Evolutionary conservation across 2,329 filamentous ascomycete genomes (phyloP).

Genomic region (Fusarium udum): DNA sequence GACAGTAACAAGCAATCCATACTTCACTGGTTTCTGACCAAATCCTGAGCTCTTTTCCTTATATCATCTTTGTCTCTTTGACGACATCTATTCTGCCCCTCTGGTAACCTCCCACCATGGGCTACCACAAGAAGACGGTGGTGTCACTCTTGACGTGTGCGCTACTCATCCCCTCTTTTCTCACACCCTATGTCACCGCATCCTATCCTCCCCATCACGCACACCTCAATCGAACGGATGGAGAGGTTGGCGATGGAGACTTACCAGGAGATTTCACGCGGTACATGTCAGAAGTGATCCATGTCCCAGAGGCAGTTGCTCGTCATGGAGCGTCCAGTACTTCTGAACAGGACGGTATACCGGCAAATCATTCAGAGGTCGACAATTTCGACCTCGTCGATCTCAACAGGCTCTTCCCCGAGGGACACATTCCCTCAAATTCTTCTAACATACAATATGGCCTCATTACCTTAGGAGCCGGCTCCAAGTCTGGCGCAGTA

Average conservation of each 20-base stretch:
- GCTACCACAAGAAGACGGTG: background rate
- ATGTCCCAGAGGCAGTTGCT: background rate
- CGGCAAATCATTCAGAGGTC: no score
- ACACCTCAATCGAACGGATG: background rate
- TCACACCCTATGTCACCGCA: background rate
- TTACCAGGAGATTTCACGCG: background rate
- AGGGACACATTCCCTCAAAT: fast-evolving
- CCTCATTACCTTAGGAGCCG: fast-evolving
- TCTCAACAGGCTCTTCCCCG: background rate
- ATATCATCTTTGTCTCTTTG: background rate
- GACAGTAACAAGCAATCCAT: background rate
- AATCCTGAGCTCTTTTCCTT: background rate
- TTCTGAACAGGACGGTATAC: no score
- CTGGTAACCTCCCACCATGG: background rate
- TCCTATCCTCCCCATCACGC: background rate
- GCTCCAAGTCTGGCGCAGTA: fast-evolving
- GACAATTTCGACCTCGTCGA: background rate
- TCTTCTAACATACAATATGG: background rate
- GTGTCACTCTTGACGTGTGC: background rate
- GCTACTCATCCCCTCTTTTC: background rate
- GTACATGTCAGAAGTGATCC: background rate
- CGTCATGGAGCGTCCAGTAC: background rate
- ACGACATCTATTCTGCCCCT: background rate
- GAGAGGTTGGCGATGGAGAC: background rate
- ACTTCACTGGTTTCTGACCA: background rate